These are phyloP conservation scores for Candolleomyces efflorescens DNA, from an alignment of 768 basidiomycete species.

Conservation along the genomic window DNA sequence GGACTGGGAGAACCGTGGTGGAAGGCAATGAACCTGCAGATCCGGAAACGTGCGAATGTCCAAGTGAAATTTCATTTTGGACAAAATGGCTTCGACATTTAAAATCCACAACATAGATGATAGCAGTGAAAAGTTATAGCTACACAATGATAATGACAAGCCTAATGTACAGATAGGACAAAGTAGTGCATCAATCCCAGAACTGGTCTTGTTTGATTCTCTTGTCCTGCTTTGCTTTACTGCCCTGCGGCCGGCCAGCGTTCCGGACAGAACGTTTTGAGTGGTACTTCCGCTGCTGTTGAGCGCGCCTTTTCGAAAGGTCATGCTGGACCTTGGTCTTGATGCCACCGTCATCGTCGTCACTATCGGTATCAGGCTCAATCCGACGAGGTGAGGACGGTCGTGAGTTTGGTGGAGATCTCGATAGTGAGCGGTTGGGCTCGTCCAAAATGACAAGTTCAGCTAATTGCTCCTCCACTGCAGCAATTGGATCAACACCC, in stretches of 20 bases:
- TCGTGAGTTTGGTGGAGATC: constrained; percentile 50
- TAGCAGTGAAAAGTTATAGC: not conserved
- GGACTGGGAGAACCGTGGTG: not conserved
- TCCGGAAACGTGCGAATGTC: constrained; percentile 11
- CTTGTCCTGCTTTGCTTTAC: constrained; percentile 80
- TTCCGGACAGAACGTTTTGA: constrained; percentile 62
- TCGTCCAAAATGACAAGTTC: constrained; percentile 19
- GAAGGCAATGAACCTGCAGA: not conserved
- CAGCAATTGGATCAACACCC: constrained; percentile 8
- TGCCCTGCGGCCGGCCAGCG: constrained; percentile 69
- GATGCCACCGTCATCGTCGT: no score
- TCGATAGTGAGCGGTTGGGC: constrained; percentile 32
- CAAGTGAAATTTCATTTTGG: not conserved
- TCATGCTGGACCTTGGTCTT: constrained; percentile 60
- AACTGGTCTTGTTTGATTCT: constrained; percentile 53
- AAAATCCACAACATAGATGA: not conserved
- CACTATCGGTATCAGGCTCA: constrained; percentile 37
- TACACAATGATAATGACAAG: not conserved
- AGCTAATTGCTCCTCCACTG: constrained; percentile 20
- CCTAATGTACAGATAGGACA: not conserved
- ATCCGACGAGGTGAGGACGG: constrained; percentile 36
- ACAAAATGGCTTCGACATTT: not conserved
- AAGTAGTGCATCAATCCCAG: constrained; percentile 38
- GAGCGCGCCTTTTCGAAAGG: constrained; percentile 52
- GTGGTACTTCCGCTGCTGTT: constrained; percentile 74